phyloP scores from a whole-genome alignment of 208 protist genomes.

The Wallacemonas sp. region DNA sequence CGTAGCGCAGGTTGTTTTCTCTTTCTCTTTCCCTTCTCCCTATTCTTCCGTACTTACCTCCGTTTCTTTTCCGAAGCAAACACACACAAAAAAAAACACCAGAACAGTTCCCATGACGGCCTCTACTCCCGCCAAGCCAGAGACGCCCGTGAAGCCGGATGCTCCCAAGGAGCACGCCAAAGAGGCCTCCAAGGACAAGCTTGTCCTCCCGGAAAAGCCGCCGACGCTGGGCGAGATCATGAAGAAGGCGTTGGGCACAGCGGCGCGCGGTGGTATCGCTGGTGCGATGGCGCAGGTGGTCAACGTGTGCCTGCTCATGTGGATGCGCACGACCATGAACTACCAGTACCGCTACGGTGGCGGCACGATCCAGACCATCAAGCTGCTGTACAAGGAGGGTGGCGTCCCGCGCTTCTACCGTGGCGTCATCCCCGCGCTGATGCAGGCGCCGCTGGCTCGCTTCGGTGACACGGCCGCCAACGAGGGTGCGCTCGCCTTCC shows the following conservation, averaged over 20 bases:
- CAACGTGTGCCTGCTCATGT: constrained; percentile 25
- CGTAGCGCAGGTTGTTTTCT: no score
- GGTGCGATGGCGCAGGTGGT: constrained; percentile 21
- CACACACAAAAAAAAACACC: not conserved
- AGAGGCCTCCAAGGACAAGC: not conserved
- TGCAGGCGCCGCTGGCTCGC: constrained; percentile 20
- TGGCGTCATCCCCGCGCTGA: constrained; percentile 21
- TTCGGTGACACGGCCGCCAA: constrained; percentile 26
- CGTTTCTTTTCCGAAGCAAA: no score
- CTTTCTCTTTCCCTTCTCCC: constrained; percentile 18
- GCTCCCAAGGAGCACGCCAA: not conserved
- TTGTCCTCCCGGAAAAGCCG: not conserved
- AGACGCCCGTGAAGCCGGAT: no score
- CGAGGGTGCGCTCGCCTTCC: constrained; percentile 18
- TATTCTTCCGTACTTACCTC: not conserved
- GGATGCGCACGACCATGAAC: constrained; percentile 28
- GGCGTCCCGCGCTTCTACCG: constrained; percentile 26
- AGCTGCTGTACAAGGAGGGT: constrained; percentile 19
- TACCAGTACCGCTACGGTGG: constrained; percentile 28
- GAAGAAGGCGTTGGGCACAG: not conserved
- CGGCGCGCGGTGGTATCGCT: constrained; percentile 15
- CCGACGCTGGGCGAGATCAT: constrained; percentile 13
- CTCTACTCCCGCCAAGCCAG: no score
- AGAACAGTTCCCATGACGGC: not conserved
- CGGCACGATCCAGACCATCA: constrained; percentile 6